Evolutionary conservation across 305 asterid genomes (phyloP).

Genomic region (Lippia alba): DNA sequence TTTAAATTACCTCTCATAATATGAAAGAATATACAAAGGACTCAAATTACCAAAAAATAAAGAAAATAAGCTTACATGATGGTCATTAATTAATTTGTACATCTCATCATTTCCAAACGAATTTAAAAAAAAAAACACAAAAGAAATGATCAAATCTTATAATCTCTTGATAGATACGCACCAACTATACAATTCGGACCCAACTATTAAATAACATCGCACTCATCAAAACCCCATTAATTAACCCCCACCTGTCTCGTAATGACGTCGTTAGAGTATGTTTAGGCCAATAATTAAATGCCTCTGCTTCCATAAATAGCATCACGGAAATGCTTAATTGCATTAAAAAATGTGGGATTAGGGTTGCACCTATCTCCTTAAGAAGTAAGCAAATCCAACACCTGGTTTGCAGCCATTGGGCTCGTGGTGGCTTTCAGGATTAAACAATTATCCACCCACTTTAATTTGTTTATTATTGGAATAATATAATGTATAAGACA

Average conservation of each 20-base stretch:
- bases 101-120: constrained; percentile 1
- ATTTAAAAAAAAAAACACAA: background rate
- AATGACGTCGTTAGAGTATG: constrained; percentile 39
- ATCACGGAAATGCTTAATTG: constrained; percentile 31
- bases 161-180: constrained; percentile 32
- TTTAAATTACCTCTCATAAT: too few species aligned
- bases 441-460: constrained; percentile 46
- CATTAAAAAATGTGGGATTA: constrained; percentile 28
- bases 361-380: constrained; percentile 45
- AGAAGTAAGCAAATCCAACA: constrained; percentile 46
- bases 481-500: constrained; percentile 32
- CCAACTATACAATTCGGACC: constrained; percentile 20
- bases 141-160: constrained; percentile 6
- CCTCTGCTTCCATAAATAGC: constrained; percentile 39
- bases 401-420: constrained; percentile 39
- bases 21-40: too few species aligned
- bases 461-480: constrained; percentile 16
- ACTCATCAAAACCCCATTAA: constrained; percentile 23
- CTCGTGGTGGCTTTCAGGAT: constrained; percentile 40
- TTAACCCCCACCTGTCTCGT: constrained; percentile 46
- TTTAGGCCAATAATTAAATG: constrained; percentile 34
- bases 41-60: too few species aligned
- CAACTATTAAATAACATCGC: constrained; percentile 25
- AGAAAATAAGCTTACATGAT: background rate
- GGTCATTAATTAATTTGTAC: constrained; percentile 1